phyloP scores from a whole-genome alignment of 1,284 basidiomycete species.

The Fomitopsis schrenkii region DNA sequence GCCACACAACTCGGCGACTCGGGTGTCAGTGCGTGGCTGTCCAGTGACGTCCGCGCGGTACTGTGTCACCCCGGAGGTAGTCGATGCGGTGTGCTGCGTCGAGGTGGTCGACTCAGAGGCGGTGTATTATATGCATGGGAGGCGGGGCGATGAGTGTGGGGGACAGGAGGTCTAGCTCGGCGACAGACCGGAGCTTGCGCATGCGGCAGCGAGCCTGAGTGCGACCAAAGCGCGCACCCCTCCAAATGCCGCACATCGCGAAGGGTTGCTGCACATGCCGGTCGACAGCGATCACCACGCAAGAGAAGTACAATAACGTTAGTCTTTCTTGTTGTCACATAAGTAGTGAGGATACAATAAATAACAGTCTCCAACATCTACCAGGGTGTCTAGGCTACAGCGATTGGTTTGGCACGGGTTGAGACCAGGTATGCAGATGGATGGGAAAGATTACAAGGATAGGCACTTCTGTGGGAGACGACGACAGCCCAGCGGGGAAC shows the following conservation, averaged over 20 bases:
- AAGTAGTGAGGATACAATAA: conserved; percentile 19
- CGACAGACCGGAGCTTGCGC: conserved; percentile 2
- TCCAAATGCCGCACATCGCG: background rate
- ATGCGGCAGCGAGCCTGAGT: background rate
- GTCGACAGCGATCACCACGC: background rate
- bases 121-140: background rate
- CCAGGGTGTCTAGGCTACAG: conserved; percentile 24
- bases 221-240: background rate
- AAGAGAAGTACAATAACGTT: background rate
- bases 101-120: background rate
- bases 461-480: conserved; percentile 1
- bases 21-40: background rate
- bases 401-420: conserved; percentile 5
- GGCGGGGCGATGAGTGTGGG: background rate
- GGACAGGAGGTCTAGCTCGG: background rate
- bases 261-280: background rate
- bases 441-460: conserved; percentile 5
- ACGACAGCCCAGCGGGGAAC: background rate
- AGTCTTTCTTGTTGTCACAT: conserved; percentile 7
- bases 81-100: background rate
- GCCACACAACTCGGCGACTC: background rate
- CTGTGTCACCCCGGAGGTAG: background rate
- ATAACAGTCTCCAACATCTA: conserved; percentile 24
- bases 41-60: background rate
- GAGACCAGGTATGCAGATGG: conserved; percentile 6